Percentiles rank a stretch among this genome's conserved stretches.
Conservation (phyloP, 192 early-diverging fungal species). For the Coemansia sp. region DNA sequence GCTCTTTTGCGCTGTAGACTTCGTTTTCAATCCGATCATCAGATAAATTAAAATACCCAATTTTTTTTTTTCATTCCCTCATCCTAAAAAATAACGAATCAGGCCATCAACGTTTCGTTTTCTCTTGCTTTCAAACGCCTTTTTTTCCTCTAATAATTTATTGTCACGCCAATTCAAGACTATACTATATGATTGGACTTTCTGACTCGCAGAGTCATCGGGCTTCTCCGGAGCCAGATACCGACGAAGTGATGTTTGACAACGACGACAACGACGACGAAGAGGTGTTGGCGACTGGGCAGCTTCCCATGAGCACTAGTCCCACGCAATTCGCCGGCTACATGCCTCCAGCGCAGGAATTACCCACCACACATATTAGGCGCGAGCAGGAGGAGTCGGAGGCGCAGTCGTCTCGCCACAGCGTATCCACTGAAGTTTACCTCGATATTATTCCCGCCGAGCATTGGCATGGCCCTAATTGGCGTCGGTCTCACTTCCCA, state of each 20-base stretch:
- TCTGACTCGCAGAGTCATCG: neutral
- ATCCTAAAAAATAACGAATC: neutral
- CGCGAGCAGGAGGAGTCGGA: neutral
- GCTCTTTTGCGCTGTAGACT: slow-evolving; percentile 31
- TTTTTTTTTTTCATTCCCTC: neutral
- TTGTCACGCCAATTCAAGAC: neutral
- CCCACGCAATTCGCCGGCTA: neutral
- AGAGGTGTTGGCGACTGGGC: neutral
- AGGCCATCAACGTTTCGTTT: neutral
- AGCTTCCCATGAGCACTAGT: neutral
- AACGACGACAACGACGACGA: neutral
- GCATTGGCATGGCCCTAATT: neutral
- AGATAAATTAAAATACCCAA: neutral
- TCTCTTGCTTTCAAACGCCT: neutral
- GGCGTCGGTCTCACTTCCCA: neutral
- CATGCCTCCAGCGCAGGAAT: neutral
- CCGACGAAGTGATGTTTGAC: neutral
- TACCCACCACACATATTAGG: neutral
- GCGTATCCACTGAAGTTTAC: neutral
- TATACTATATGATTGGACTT: neutral
- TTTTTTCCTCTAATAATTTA: neutral
- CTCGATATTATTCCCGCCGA: neutral
- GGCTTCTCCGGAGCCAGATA: neutral
- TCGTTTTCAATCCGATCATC: neutral
- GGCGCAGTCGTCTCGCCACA: neutral